Evolutionary conservation across 2,329 filamentous ascomycete species (phyloP).

Genomic region (Monosporascus sp.): DNA sequence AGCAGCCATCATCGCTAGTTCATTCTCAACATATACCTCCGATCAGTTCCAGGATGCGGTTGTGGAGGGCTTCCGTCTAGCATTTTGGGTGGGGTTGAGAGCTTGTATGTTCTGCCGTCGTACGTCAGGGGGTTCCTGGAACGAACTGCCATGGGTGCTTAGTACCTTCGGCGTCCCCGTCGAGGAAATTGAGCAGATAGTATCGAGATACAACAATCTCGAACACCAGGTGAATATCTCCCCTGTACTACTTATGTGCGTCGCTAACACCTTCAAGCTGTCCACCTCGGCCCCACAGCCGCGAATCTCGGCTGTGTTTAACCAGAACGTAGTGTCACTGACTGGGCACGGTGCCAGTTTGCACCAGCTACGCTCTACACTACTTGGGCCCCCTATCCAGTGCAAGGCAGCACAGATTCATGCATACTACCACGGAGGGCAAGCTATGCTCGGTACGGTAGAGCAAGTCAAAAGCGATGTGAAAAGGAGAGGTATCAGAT

Average conservation of each 20-base stretch:
- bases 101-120: conserved; percentile 1
- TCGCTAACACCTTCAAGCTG: not conserved
- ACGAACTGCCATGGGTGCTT: conserved; percentile 1
- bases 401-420: conserved; percentile 1
- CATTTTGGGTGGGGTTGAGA: conserved; percentile 2
- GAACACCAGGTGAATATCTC: not conserved
- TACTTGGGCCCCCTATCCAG: not conserved
- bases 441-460: not conserved
- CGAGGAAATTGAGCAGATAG: not conserved
- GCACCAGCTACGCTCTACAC: not conserved
- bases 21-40: not conserved
- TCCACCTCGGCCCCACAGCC: not conserved
- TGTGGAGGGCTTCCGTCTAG: conserved; percentile 1
- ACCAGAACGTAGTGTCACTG: conserved; percentile 1
- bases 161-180: conserved; percentile 1
- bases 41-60: not conserved
- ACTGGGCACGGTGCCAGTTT: not conserved
- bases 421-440: conserved; percentile 3
- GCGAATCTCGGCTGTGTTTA: conserved; percentile 1
- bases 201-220: not conserved
- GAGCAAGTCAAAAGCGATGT: conserved; percentile 1
- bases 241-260: not conserved
- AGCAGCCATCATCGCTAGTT: not conserved
- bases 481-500: not conserved
- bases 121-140: not conserved